Evolutionary conservation across 164 flowering plant genomes (phyloP).

Genomic region (Nymphaea thermarum): DNA sequence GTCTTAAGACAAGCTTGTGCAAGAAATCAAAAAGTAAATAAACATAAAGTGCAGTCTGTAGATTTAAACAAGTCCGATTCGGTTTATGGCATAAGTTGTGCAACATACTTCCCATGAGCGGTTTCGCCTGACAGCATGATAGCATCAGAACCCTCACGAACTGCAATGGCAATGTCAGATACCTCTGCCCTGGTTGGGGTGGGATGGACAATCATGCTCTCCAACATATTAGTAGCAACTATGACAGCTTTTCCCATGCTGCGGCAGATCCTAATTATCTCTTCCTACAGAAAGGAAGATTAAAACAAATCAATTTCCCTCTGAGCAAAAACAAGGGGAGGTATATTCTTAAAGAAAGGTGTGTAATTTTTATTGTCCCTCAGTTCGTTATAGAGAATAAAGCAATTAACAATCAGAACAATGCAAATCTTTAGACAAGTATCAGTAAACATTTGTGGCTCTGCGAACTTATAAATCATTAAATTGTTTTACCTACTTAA

Average conservation of each 20-base stretch:
- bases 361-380: neutral
- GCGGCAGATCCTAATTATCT: conserved; percentile 69
- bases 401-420: too few relatives aligned
- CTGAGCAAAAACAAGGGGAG: neutral
- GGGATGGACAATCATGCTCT: conserved; percentile 92
- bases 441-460: too few relatives aligned
- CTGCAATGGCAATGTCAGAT: conserved; percentile 89
- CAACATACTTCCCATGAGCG: conserved; percentile 85
- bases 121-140: conserved; percentile 96
- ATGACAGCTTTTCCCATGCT: conserved; percentile 90
- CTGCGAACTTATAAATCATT: too few relatives aligned
- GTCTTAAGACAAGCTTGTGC: too few relatives aligned
- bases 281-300: conserved; percentile 37
- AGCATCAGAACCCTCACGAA: conserved; percentile 88
- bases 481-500: too few relatives aligned
- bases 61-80: neutral
- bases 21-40: too few relatives aligned
- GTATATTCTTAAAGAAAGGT: too few relatives aligned
- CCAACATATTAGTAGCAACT: conserved; percentile 91
- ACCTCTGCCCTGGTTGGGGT: conserved; percentile 94
- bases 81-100: neutral
- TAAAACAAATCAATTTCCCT: neutral
- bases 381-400: neutral
- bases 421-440: too few relatives aligned
- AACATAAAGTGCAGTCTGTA: too few relatives aligned